A percentile compares a stretch with the other conserved stretches of the same genome.
Conservation (phyloP, 352 stramenopile species). For the Pythium utonaiense region DNA sequence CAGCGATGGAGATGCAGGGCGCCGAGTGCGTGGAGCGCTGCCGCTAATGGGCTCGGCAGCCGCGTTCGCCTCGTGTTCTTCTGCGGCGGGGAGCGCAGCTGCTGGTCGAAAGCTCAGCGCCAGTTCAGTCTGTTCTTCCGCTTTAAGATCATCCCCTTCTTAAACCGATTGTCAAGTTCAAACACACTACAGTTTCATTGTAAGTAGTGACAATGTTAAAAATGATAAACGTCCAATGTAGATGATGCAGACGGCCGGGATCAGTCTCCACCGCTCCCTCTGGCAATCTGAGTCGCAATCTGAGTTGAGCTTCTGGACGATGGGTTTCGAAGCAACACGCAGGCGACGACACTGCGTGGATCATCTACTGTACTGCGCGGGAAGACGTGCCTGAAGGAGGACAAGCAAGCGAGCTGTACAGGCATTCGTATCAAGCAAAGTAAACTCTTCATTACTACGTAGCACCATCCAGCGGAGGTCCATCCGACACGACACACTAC, state of each 20-base stretch:
- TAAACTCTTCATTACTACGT: background rate
- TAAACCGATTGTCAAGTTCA: too few relatives aligned
- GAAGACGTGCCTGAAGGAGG: too few relatives aligned
- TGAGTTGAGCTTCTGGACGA: background rate
- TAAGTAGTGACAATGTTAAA: background rate
- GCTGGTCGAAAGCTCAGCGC: background rate
- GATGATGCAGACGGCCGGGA: too few relatives aligned
- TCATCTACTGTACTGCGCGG: too few relatives aligned
- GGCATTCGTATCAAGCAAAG: background rate
- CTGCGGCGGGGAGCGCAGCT: background rate
- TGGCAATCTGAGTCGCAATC: background rate
- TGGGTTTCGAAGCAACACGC: background rate
- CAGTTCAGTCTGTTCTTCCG: background rate
- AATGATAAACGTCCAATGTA: too few relatives aligned
- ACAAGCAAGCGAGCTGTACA: too few relatives aligned
- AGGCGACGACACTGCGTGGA: too few relatives aligned
- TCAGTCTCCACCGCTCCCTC: too few relatives aligned
- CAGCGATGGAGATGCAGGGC: too few relatives aligned
- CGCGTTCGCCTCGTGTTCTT: background rate
- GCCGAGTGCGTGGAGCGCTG: too few relatives aligned
- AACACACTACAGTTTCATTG: too few relatives aligned
- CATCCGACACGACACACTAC: background rate
- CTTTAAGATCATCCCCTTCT: background rate
- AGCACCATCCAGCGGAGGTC: background rate
- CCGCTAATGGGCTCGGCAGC: background rate